Percentiles rank a stretch among this genome's conserved stretches.
Conservation (phyloP, 805 yeast genomes). For the Wickerhamiella qilinensis region DNA sequence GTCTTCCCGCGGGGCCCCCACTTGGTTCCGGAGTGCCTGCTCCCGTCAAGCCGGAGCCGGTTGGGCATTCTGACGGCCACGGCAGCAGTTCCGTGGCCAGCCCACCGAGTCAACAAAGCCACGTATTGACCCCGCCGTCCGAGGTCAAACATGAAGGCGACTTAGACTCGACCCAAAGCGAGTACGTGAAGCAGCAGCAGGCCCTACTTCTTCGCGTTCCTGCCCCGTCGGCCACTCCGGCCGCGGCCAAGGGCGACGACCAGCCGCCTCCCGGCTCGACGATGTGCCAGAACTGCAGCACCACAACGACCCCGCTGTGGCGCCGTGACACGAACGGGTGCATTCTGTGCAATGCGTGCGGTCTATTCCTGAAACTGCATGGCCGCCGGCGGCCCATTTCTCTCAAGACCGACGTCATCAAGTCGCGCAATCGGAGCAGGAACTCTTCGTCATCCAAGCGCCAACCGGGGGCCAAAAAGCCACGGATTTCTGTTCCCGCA, state of each 20-base stretch:
- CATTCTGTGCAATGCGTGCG: slow-evolving; percentile 90
- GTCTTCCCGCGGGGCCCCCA: too few species aligned
- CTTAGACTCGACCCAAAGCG: too few species aligned
- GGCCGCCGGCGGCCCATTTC: slow-evolving; percentile 88
- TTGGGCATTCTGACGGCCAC: too few species aligned
- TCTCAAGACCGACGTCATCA: slow-evolving; percentile 80
- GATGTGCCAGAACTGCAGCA: slow-evolving; percentile 70
- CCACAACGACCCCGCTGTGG: slow-evolving; percentile 91
- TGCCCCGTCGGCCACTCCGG: slow-evolving; percentile 6
- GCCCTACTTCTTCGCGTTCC: too few species aligned
- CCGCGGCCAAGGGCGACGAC: slow-evolving; percentile 5
- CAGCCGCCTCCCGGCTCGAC: slow-evolving; percentile 6
- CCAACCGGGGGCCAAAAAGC: slow-evolving; percentile 1
- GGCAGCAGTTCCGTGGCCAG: too few species aligned
- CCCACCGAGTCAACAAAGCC: too few species aligned
- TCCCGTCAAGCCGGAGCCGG: too few species aligned
- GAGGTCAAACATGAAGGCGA: neutral
- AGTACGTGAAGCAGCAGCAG: too few species aligned
- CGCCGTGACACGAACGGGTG: slow-evolving; percentile 84
- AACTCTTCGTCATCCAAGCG: slow-evolving; percentile 2
- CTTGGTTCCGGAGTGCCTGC: too few species aligned
- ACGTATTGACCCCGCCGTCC: neutral
- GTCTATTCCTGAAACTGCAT: slow-evolving; percentile 72
- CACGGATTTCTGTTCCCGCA: slow-evolving; percentile 1
- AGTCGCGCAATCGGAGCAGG: slow-evolving; percentile 56